A percentile compares a stretch with the other conserved stretches of the same genome.
These are phyloP conservation scores for Wickerhamomyces kurtzmanii DNA, from an alignment of 805 yeast species.

Conservation along the genomic window DNA sequence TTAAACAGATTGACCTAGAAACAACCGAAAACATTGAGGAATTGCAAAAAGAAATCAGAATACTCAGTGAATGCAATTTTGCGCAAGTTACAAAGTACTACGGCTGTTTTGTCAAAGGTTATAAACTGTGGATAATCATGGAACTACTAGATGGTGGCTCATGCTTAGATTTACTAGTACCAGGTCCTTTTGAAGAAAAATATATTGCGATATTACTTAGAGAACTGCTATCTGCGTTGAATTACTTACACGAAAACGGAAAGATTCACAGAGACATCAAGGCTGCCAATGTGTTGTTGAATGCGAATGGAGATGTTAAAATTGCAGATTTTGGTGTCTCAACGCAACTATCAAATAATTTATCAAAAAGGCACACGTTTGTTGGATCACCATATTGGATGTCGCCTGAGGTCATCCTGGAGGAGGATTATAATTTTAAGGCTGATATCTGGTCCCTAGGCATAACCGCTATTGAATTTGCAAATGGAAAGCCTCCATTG, in stretches of 20 bases:
- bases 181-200: slow-evolving; percentile 84
- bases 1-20: slow-evolving; percentile 85
- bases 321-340: slow-evolving; percentile 97
- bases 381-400: slow-evolving; percentile 95
- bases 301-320: slow-evolving; percentile 65
- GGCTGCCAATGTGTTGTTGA: slow-evolving; percentile 80
- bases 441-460: slow-evolving; percentile 99
- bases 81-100: slow-evolving; percentile 85
- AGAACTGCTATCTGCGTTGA: slow-evolving; percentile 66
- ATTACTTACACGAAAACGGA: slow-evolving; percentile 64
- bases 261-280: slow-evolving; percentile 90
- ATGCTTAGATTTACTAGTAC: slow-evolving; percentile 58
- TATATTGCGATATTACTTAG: slow-evolving; percentile 71
- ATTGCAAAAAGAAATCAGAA: slow-evolving; percentile 84
- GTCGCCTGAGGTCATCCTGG: slow-evolving; percentile 97
- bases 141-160: slow-evolving; percentile 97
- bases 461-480: slow-evolving; percentile 85
- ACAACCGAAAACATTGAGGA: slow-evolving; percentile 87
- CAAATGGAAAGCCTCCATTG: slow-evolving; percentile 97
- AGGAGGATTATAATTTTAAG: slow-evolving; percentile 75
- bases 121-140: slow-evolving; percentile 93
- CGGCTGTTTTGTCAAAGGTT: slow-evolving; percentile 77
- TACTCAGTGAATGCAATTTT: slow-evolving; percentile 68
- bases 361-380: slow-evolving; percentile 54
- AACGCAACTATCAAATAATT: slow-evolving; percentile 61